These are phyloP conservation scores for Neurospora sublineolata DNA, from an alignment of 495 filamentous ascomycete species.

Conservation along the genomic window DNA sequence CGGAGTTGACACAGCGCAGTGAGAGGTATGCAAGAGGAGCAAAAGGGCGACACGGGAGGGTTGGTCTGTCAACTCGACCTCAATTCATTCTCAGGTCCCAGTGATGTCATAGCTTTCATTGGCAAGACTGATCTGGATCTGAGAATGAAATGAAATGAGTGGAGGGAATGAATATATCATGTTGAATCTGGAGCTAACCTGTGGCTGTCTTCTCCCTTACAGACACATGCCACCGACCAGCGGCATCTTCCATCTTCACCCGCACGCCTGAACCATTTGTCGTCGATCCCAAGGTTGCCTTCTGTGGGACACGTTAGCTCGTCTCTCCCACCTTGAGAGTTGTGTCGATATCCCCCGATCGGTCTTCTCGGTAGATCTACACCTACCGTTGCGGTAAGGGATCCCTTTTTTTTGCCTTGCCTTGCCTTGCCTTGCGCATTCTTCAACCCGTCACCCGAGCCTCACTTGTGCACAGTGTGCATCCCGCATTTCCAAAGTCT, in stretches of 20 bases:
- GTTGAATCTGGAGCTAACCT: slow-evolving; percentile 16
- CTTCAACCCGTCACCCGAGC: neutral
- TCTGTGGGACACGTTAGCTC: slow-evolving; percentile 63
- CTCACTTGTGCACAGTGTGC: neutral
- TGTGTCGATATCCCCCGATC: slow-evolving; percentile 40
- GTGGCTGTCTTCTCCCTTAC: slow-evolving; percentile 20
- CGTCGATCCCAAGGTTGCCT: slow-evolving; percentile 33
- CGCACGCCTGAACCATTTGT: slow-evolving; percentile 25
- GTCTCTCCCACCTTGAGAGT: slow-evolving; percentile 50
- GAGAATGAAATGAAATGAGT: slow-evolving; percentile 8
- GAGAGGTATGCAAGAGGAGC: slow-evolving; percentile 19
- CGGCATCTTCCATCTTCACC: slow-evolving; percentile 43
- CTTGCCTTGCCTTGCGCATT: neutral
- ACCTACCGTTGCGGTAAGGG: slow-evolving; percentile 55
- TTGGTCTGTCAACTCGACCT: slow-evolving; percentile 19
- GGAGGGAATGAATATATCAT: neutral
- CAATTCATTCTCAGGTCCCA: slow-evolving; percentile 3
- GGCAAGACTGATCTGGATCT: slow-evolving; percentile 14
- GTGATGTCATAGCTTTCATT: slow-evolving; percentile 18
- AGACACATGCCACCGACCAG: slow-evolving; percentile 39
- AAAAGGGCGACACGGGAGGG: slow-evolving; percentile 8
- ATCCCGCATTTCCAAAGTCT: neutral
- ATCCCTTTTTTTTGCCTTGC: slow-evolving; percentile 23
- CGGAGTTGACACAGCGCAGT: slow-evolving; percentile 16
- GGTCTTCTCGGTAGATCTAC: slow-evolving; percentile 28